Base-by-base conservation (phyloP, 345 rosid species). In the Ailanthus altissimus region DNA sequence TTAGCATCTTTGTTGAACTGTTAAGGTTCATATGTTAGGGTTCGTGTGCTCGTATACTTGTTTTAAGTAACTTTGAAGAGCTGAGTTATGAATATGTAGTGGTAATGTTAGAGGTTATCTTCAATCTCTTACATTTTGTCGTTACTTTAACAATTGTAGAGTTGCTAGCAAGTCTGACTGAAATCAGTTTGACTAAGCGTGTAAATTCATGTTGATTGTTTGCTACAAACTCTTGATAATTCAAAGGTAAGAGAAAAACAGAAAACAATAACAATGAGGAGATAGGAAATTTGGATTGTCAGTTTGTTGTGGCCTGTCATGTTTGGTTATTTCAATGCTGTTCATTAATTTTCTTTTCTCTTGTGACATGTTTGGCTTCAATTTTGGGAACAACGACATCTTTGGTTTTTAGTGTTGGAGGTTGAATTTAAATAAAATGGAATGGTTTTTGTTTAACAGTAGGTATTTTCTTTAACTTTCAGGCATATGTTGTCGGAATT, bases 401-500 rank as follows among this genome's bases (percentile, higher is more conserved):
- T 70, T 21, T 72, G 12, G 28, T 38, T 43, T 70, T 25, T 18
- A 28, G 23, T 78, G 11, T 53, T n/a, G 18, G 26, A 8, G 26
- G 50, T 26, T n/a, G 7, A 36, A 67, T 36, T 49, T 8, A 59
- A 56, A 62, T 6, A 21, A 58, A 11, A 42, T 45, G 45, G 46
- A 67, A 59, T 59, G 25, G 25, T 20, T 42, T 61, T 1, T 60
- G 64, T 68, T 42, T 72, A 51, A 69, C 67, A 13, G 10, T 8
- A 0, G 9, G 1, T 51, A 51, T 74, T 51, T 40, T 66, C 45
- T 73, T 49, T 8, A 46, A 47, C 50, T 60, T 47, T 47, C 75
- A 83, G 68, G 80, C 70, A 26, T 72, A 20, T 36, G 8, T 13
- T 7, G 75, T 50, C 32, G 23, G 32, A 68, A 58, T 50, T 74